Evolutionary conservation across 768 basidiomycete species (phyloP).

Genomic region (Guyanaporus albipodus): DNA sequence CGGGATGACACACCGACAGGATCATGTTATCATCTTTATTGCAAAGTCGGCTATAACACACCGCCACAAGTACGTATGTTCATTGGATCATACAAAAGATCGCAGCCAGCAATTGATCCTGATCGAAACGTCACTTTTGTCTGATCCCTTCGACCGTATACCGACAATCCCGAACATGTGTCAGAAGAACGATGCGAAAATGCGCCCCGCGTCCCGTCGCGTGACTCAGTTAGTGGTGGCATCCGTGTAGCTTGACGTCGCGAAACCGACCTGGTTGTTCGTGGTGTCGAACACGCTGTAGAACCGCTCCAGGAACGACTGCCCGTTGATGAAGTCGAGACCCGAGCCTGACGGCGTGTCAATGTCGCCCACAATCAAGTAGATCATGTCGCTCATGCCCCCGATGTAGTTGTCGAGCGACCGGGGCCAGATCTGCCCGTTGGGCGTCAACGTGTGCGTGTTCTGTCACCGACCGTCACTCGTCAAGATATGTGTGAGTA

Average conservation of each 20-base stretch:
- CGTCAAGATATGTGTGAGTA: neutral
- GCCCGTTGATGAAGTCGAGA: constrained; percentile 55
- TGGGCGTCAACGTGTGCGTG: constrained; percentile 38
- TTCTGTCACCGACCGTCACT: constrained; percentile 11
- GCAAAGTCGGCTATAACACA: too few species aligned
- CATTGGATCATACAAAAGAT: too few species aligned
- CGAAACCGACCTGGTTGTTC: constrained; percentile 39
- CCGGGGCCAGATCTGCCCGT: constrained; percentile 42
- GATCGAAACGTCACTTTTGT: too few species aligned
- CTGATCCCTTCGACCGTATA: too few species aligned
- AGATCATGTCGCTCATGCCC: neutral
- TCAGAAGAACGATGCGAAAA: neutral
- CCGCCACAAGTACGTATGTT: too few species aligned
- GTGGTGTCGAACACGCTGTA: constrained; percentile 63
- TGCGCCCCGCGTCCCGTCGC: too few species aligned
- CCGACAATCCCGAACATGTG: too few species aligned
- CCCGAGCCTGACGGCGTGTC: constrained; percentile 42
- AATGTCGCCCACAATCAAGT: constrained; percentile 19
- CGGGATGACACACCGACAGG: too few species aligned
- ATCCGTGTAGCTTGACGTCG: constrained; percentile 26
- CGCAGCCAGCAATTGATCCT: too few species aligned
- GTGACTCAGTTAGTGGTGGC: constrained; percentile 30
- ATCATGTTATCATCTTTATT: too few species aligned
- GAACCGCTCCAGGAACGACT: constrained; percentile 56
- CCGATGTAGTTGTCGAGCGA: neutral